Base-by-base conservation (phyloP, 2,329 filamentous ascomycete species). In the Penicillium sp. region DNA sequence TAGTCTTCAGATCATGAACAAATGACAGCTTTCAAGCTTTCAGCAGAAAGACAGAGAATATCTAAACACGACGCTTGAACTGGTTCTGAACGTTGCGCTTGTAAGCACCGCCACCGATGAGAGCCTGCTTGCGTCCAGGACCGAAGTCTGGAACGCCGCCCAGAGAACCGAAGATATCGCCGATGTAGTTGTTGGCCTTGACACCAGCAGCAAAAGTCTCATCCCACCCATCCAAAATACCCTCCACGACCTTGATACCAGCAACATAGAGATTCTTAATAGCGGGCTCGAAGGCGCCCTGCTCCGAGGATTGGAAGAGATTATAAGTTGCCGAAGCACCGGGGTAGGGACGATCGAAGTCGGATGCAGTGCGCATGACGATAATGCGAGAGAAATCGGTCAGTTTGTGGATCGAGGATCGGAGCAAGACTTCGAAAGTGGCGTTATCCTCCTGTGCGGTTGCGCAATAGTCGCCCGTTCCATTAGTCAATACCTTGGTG, bases 391-490 rank as follows among this genome's bases (percentile, higher is more conserved):
- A 71, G 70, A 88, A 90, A 68, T 90, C 88, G 4, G 86, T 81
- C 5, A 84, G 66, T 2, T 82, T 80, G 59, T 78, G 76, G 22
- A 82, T 72, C 0, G 84, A 82, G 1, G 80, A 81, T 12, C 88
- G 81, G 19, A 89, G 71, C 28, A 90, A 74, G 5, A 82, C 86
- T 63, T 88, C 86, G 1, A 90, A 80, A 0, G 82, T 82, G 0
- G 87, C 88, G 63, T 86, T 89, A 67, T 90, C 88, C 70, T 90
- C 88, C 69, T 90, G 87, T 0, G 87, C 87, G 1, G 82, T 88
- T 72, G 86, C 84, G 75, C 88, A 90, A 73, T 90, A 90, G 6
- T 78, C 70, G 0, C 84, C 86, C 0, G 81, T 83, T 4, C 86
- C 86, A 65, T 89, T 89, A 2, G 88, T 90, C 74, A 85, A 83